Evolutionary conservation across 2,329 filamentous ascomycete species (phyloP).

Genomic region (Tetracladium maxilliforme): DNA sequence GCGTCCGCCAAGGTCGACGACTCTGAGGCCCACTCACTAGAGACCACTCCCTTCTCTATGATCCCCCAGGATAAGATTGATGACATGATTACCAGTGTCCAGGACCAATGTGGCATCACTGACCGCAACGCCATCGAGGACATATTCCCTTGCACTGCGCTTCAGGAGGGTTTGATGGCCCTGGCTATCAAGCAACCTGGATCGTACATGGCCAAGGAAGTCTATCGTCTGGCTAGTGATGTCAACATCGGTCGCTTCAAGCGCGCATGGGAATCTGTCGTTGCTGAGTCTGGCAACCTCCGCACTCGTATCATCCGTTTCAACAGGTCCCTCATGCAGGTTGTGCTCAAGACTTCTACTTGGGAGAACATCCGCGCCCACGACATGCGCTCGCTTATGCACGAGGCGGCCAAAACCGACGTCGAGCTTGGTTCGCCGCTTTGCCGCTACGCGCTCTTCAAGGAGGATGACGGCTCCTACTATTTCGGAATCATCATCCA

Average conservation of each 20-base stretch:
- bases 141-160: constrained; percentile 11
- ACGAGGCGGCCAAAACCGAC: too few species aligned
- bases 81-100: too few species aligned
- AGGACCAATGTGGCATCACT: too few species aligned
- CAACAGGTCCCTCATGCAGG: too few species aligned
- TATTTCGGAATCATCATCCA: neutral
- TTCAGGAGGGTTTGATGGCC: constrained; percentile 13
- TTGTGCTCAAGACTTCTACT: too few species aligned
- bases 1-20: too few species aligned
- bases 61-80: constrained; percentile 1
- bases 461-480: neutral
- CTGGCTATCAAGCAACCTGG: constrained; percentile 9
- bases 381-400: too few species aligned
- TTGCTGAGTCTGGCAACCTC: constrained; percentile 4
- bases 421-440: neutral
- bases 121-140: too few species aligned
- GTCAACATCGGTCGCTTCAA: constrained; percentile 2
- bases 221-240: too few species aligned
- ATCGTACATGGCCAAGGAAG: constrained; percentile 10
- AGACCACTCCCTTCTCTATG: constrained; percentile 3
- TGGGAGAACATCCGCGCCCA: too few species aligned
- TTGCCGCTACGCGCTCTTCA: neutral
- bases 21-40: constrained; percentile 4
- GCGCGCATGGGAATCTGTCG: constrained; percentile 3
- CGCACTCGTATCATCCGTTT: constrained; percentile 7